Conservation (phyloP, 1,139 yeast genomes). For the Candida sanyaensis region DNA sequence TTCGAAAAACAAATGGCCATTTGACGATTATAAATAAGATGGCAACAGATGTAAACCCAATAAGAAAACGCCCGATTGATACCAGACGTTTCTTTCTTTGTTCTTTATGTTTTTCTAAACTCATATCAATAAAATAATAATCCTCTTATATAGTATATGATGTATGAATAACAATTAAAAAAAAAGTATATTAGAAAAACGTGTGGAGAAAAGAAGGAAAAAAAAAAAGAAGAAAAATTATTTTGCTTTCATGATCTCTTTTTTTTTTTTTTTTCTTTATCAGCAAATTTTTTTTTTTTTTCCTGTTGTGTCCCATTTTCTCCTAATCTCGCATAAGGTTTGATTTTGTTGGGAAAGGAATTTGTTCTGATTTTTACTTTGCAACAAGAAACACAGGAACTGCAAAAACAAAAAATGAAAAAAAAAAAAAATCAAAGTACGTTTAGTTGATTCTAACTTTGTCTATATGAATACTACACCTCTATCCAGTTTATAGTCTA, state of each 20-base stretch:
- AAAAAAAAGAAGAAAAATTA: background rate
- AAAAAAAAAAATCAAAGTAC: background rate
- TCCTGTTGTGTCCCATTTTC: background rate
- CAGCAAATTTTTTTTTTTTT: background rate
- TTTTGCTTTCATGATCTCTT: background rate
- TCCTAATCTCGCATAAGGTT: background rate
- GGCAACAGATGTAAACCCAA: slow-evolving; percentile 2
- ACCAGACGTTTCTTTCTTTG: background rate
- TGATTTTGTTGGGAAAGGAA: background rate
- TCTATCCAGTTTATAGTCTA: slow-evolving; percentile 12
- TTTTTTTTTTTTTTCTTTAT: background rate
- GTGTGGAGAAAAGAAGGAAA: background rate
- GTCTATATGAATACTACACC: slow-evolving; percentile 12
- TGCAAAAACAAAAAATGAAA: too few species aligned
- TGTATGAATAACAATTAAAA: background rate
- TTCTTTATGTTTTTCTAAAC: background rate
- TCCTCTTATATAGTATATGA: background rate
- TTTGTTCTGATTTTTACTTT: too few species aligned
- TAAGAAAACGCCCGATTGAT: background rate
- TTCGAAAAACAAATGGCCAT: background rate
- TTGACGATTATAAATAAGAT: slow-evolving; percentile 1
- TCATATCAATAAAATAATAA: background rate
- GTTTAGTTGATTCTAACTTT: background rate
- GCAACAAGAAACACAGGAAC: too few species aligned
- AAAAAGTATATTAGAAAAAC: too few species aligned